Percentiles rank a stretch among this genome's conserved stretches.
Evolutionary conservation across 768 basidiomycete species (phyloP).

Genomic region (Aureoboletus auriporus): DNA sequence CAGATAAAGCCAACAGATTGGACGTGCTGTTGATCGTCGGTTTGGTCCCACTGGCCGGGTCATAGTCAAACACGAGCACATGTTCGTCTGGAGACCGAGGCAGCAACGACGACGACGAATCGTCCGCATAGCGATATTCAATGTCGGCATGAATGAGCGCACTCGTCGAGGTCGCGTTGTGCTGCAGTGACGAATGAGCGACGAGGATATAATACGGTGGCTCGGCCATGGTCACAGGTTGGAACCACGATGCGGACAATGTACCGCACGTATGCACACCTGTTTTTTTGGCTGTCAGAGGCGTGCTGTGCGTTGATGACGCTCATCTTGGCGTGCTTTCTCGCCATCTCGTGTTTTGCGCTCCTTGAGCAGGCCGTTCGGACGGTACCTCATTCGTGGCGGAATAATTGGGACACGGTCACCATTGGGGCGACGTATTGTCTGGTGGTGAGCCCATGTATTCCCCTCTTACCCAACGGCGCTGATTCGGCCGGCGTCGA

Average conservation of each 20-base stretch:
- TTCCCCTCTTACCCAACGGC: background rate
- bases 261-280: slow-evolving; percentile 32
- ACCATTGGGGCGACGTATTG: slow-evolving; percentile 69
- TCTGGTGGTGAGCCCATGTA: slow-evolving; percentile 52
- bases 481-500: background rate
- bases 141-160: slow-evolving; percentile 58
- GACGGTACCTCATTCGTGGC: slow-evolving; percentile 55
- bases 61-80: slow-evolving; percentile 70
- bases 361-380: slow-evolving; percentile 72
- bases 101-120: slow-evolving; percentile 62
- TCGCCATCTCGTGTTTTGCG: slow-evolving; percentile 59
- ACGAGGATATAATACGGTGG: slow-evolving; percentile 69
- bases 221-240: slow-evolving; percentile 18
- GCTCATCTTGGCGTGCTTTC: slow-evolving; percentile 46
- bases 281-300: slow-evolving; percentile 50
- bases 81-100: slow-evolving; percentile 61
- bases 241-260: slow-evolving; percentile 8
- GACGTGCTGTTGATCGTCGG: slow-evolving; percentile 54
- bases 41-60: slow-evolving; percentile 36
- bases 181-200: slow-evolving; percentile 48
- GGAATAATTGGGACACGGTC: slow-evolving; percentile 62
- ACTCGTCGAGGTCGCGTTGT: slow-evolving; percentile 34
- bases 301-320: slow-evolving; percentile 51
- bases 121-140: slow-evolving; percentile 81
- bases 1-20: slow-evolving; percentile 45